Evolutionary conservation across 352 stramenopile genomes (phyloP).

Genomic region (Globisporangium recalcitrans): DNA sequence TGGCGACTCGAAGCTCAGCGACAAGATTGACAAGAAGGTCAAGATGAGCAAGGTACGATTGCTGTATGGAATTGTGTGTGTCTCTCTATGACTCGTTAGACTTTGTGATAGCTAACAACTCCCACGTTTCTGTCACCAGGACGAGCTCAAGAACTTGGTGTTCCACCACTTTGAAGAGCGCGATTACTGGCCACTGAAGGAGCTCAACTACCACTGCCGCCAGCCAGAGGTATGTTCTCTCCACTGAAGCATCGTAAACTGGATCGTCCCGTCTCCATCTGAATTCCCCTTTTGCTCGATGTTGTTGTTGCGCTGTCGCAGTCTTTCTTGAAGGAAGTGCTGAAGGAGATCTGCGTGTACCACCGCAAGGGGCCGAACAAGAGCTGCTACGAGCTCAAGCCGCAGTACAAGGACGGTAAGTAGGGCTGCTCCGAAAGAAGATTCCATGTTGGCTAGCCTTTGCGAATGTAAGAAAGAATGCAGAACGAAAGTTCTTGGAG

Average conservation of each 20-base stretch:
- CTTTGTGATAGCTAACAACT: background rate
- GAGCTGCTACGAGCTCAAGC: conserved; percentile 86
- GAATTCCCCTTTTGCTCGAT: background rate
- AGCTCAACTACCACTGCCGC: conserved; percentile 85
- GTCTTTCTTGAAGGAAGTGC: conserved; percentile 85
- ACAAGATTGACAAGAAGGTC: conserved; percentile 82
- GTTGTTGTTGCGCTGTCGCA: conserved; percentile 16
- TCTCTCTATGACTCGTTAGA: background rate
- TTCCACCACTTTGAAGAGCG: conserved; percentile 86
- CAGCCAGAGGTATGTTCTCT: conserved; percentile 62
- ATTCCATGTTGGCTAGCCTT: no score
- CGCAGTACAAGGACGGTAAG: conserved; percentile 81
- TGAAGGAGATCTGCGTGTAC: conserved; percentile 88
- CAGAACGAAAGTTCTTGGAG: no score
- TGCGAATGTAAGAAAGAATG: no score
- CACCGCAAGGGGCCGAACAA: conserved; percentile 88
- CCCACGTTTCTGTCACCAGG: conserved; percentile 25
- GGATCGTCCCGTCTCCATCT: background rate
- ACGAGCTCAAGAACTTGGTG: conserved; percentile 84
- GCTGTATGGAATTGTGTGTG: background rate
- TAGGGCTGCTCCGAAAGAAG: no score
- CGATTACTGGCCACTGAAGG: conserved; percentile 86
- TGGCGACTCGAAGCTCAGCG: conserved; percentile 46
- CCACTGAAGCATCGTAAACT: background rate
- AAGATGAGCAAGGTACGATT: conserved; percentile 85